phyloP scores from a whole-genome alignment of 345 rosid species.

The Citrus inodora region DNA sequence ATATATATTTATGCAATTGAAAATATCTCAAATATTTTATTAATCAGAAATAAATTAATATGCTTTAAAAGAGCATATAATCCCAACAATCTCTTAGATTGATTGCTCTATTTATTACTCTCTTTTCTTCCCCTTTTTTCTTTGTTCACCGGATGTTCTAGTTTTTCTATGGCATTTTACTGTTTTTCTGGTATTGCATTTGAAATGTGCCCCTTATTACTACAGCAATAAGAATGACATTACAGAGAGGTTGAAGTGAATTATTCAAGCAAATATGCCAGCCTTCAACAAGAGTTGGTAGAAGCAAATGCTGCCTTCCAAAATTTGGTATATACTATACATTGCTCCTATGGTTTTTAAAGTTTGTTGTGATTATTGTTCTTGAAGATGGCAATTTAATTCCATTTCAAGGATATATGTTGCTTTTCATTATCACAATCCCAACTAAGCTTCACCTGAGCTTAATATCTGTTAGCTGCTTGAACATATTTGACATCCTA shows the following conservation, averaged over 20 bases:
- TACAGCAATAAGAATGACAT: slow-evolving; percentile 94
- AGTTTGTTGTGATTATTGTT: neutral
- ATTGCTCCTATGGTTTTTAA: too few species aligned
- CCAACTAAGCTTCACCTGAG: neutral
- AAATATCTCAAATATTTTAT: too few species aligned
- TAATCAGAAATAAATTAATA: too few species aligned
- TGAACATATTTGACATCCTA: neutral
- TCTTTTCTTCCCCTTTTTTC: neutral
- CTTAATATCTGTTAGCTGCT: neutral
- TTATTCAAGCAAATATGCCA: slow-evolving; percentile 70
- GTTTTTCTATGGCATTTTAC: slow-evolving; percentile 15
- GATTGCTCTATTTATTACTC: neutral
- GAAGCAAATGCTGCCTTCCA: slow-evolving; percentile 43
- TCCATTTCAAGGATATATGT: neutral
- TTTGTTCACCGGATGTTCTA: slow-evolving; percentile 14
- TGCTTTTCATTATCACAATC: neutral
- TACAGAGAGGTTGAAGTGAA: slow-evolving; percentile 74
- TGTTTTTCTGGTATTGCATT: neutral
- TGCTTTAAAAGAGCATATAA: too few species aligned
- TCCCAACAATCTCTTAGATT: neutral
- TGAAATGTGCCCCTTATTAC: slow-evolving; percentile 13
- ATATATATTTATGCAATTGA: too few species aligned
- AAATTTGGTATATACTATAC: slow-evolving; percentile 40
- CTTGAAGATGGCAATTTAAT: neutral
- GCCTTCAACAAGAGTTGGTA: slow-evolving; percentile 45